phyloP scores from a whole-genome alignment of 495 filamentous ascomycete genomes.

The Aspergillus ellipticus region DNA sequence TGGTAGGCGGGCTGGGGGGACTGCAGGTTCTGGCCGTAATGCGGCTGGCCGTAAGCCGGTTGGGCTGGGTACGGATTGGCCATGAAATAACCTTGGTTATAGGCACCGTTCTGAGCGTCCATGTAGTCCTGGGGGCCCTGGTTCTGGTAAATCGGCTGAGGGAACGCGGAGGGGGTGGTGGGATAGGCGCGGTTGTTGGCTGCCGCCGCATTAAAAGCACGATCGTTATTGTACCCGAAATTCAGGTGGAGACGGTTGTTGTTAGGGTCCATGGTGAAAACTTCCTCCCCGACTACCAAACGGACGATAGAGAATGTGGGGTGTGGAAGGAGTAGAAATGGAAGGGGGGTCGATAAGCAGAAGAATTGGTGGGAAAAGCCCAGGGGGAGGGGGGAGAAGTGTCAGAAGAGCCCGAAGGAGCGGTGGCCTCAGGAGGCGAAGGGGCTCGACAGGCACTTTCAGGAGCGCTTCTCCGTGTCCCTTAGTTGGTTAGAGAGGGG shows the following conservation, averaged over 20 bases:
- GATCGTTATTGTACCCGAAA: constrained; percentile 61
- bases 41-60: constrained; percentile 55
- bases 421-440: constrained; percentile 33
- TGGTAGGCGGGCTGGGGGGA: constrained; percentile 51
- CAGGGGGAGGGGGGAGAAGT: constrained; percentile 1
- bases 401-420: constrained; percentile 24
- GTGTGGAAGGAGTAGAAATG: constrained; percentile 13
- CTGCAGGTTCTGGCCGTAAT: constrained; percentile 62
- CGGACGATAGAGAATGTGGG: constrained; percentile 6
- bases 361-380: constrained; percentile 18
- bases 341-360: constrained; percentile 21
- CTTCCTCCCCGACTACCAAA: constrained; percentile 12
- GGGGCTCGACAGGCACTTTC: constrained; percentile 3
- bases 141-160: constrained; percentile 78
- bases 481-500: not conserved
- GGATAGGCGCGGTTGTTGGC: constrained; percentile 81
- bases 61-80: constrained; percentile 56
- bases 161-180: constrained; percentile 94
- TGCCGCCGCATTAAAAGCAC: constrained; percentile 53
- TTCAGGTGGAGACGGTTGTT: constrained; percentile 66
- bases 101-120: constrained; percentile 46
- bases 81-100: constrained; percentile 63
- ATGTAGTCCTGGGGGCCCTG: constrained; percentile 55
- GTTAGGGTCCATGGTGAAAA: constrained; percentile 49
- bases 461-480: not conserved